phyloP scores from a whole-genome alignment of 139 green algal genomes.

The Picochlorum sp. region DNA sequence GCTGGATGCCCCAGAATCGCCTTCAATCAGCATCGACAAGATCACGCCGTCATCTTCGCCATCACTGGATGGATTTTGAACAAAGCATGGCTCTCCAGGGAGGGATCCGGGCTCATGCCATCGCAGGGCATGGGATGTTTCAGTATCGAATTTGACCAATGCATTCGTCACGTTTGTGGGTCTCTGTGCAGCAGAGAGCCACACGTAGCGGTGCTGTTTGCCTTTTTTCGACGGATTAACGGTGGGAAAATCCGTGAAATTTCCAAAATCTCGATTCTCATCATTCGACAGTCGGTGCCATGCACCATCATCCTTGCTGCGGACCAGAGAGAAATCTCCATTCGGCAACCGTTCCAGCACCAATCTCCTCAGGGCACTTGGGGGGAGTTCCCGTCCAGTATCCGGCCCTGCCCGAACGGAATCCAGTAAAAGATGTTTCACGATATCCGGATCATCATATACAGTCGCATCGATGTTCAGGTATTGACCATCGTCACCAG shows the following conservation, averaged over 20 bases:
- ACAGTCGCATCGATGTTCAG: conserved; percentile 50
- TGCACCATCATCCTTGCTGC: background rate
- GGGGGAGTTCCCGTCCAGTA: background rate
- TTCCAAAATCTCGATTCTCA: conserved; percentile 13
- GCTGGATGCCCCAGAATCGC: conserved; percentile 35
- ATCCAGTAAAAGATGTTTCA: conserved; percentile 28
- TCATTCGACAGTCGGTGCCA: background rate
- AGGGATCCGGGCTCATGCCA: conserved; percentile 52
- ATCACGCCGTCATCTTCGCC: conserved; percentile 72
- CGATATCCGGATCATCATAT: conserved; percentile 50
- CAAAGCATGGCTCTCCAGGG: conserved; percentile 56
- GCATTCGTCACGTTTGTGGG: conserved; percentile 64
- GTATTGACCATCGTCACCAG: conserved; percentile 11
- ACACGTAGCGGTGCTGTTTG: conserved; percentile 42
- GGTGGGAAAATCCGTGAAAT: conserved; percentile 33
- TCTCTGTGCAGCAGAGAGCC: conserved; percentile 36
- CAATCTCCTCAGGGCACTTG: conserved; percentile 1
- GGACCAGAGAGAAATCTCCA: background rate
- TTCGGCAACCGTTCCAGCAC: conserved; percentile 6
- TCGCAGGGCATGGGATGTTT: conserved; percentile 20
- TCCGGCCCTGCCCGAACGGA: conserved; percentile 2
- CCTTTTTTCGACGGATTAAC: conserved; percentile 31
- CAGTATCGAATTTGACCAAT: conserved; percentile 55
- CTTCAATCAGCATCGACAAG: conserved; percentile 31
- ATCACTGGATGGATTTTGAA: conserved; percentile 32